Base-by-base conservation (phyloP, 805 yeast species). In the Candida boleticola region DNA sequence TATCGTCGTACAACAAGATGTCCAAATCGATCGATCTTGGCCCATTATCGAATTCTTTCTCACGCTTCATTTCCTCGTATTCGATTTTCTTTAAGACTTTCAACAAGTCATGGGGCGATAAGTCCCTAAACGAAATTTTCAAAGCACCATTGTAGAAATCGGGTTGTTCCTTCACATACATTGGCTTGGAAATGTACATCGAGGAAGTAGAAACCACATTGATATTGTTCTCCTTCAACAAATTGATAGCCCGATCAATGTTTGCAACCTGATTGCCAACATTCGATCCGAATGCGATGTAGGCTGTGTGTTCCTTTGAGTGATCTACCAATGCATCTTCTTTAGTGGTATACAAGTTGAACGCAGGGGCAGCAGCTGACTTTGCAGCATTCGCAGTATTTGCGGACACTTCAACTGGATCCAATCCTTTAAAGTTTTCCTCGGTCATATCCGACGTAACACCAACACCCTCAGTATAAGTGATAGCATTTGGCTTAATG, bases 1-100 rank as follows among this genome's bases (percentile, higher is more conserved):
- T 48, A 29, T 73, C 69, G 54, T 81, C 93, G 57, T 80, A 92
- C 18, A 92, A 64, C 11, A 92, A 51, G 11, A 93, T 87, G 62
- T 93, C 99, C 38, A 93, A 71, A 57, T 93, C 99, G 40, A 93
- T 85, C 10, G 87, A 67, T 44, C 99, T 72, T 6, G 99, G 99
- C 0, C 99, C 97, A 59, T 93, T 93, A 11, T 85, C 90, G 50
- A 88, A 74, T 33, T 80, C 65, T 58, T 93, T 93, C 18, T 83
- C 82, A 33, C 99, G 69, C 4, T 76, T 69, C 27, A 90, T 67
- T 11, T 74, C 75, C 5, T 79, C 70, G 53, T 88, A 88, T 61
- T 93, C 99, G 34, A 93, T 84, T 20, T 74, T 68, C 56, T 93
- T 92, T 44, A 90, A 62, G 6, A 72, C 63, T 17, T 59, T 58